A percentile compares a stretch with the other conserved stretches of the same genome.
Conservation (phyloP, 176 grass and related monocot genomes). For the Avena eriantha region DNA sequence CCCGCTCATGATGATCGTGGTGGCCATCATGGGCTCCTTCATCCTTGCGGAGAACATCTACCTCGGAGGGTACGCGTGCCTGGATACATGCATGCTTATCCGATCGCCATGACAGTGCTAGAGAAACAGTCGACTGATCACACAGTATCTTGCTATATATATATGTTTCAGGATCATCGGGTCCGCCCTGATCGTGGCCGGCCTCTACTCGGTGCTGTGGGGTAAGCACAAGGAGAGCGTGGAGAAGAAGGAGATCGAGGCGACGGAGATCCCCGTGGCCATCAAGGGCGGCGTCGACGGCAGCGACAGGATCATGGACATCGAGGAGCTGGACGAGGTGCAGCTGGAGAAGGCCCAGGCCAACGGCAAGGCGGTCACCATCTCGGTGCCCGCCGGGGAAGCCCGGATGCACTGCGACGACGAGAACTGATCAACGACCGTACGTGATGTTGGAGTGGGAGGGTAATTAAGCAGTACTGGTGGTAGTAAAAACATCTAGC, state of each 20-base stretch:
- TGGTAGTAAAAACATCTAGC: slow-evolving; percentile 18
- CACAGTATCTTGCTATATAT: no score
- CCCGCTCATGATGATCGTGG: slow-evolving; percentile 98
- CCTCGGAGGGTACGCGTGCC: slow-evolving; percentile 73
- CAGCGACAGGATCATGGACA: slow-evolving; percentile 64
- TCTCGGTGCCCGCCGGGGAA: slow-evolving; percentile 47
- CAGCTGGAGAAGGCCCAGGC: slow-evolving; percentile 77
- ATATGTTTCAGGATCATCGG: slow-evolving; percentile 67
- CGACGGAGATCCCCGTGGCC: slow-evolving; percentile 68
- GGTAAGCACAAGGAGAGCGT: slow-evolving; percentile 90
- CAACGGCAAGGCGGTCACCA: slow-evolving; percentile 61
- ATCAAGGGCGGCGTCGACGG: slow-evolving; percentile 62
- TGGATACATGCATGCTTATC: neutral
- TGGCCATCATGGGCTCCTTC: slow-evolving; percentile 98
- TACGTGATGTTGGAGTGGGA: slow-evolving; percentile 11
- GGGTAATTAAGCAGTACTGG: slow-evolving; percentile 10
- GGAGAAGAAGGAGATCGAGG: slow-evolving; percentile 70
- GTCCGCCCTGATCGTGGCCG: slow-evolving; percentile 73
- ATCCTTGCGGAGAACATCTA: slow-evolving; percentile 98
- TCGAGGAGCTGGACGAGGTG: slow-evolving; percentile 70
- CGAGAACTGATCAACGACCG: slow-evolving; percentile 30
- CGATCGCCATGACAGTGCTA: neutral
- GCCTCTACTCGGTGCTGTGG: slow-evolving; percentile 95
- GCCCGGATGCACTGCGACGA: slow-evolving; percentile 58
- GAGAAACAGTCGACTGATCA: neutral